phyloP scores from a whole-genome alignment of 2,329 filamentous ascomycete species.

The Aspergillus transmontanensis region DNA sequence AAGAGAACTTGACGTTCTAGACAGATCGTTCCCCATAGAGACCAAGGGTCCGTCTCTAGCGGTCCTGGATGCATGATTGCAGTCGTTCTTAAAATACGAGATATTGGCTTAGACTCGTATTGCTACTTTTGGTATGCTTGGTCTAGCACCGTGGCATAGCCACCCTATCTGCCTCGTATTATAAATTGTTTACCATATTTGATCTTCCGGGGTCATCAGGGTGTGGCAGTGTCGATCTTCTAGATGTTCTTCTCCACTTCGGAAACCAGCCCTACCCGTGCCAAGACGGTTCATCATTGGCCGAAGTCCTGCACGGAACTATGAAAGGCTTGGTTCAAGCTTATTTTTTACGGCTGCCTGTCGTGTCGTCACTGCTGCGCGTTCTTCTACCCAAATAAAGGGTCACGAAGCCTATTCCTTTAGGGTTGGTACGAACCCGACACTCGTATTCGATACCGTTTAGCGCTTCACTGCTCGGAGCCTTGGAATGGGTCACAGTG shows the following conservation, averaged over 20 bases:
- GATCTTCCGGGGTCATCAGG: background rate
- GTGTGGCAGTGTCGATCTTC: background rate
- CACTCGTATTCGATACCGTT: background rate
- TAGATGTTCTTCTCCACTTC: background rate
- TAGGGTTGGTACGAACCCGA: background rate
- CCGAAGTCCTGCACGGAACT: background rate
- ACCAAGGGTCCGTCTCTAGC: background rate
- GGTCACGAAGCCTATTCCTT: background rate
- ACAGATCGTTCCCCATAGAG: background rate
- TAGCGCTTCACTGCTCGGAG: background rate
- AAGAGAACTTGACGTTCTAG: no score
- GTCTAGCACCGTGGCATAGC: background rate
- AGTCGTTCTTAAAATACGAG: background rate
- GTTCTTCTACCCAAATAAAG: background rate
- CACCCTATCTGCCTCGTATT: background rate
- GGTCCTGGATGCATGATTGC: background rate
- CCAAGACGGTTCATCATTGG: background rate
- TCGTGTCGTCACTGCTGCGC: background rate
- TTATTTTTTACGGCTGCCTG: background rate
- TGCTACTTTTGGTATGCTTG: background rate
- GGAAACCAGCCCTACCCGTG: background rate
- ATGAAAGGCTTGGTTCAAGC: conserved; percentile 1
- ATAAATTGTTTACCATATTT: background rate
- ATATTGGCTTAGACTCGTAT: background rate
- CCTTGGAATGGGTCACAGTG: background rate